Evolutionary conservation across 2,329 filamentous ascomycete species (phyloP).

Genomic region (Nemania serpens): DNA sequence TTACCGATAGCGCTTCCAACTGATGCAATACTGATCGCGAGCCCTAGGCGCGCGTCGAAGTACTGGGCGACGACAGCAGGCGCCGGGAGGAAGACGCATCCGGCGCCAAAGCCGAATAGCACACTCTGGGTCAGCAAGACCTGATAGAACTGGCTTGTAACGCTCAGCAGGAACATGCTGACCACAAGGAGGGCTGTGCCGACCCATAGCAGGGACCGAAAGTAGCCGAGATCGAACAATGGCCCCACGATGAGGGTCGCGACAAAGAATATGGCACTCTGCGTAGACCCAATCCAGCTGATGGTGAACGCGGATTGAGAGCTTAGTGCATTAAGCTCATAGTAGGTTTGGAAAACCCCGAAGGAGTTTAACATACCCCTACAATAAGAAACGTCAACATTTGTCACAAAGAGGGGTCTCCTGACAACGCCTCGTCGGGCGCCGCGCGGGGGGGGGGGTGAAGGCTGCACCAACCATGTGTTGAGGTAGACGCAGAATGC

Average conservation of each 20-base stretch:
- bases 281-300: slow-evolving; percentile 33
- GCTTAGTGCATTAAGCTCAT: slow-evolving; percentile 21
- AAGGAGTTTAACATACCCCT: slow-evolving; percentile 33
- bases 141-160: slow-evolving; percentile 26
- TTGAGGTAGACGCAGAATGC: slow-evolving; percentile 32
- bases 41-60: slow-evolving; percentile 22
- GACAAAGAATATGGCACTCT: slow-evolving; percentile 30
- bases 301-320: slow-evolving; percentile 27
- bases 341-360: slow-evolving; percentile 35
- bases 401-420: background rate
- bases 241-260: slow-evolving; percentile 28
- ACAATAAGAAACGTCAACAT: background rate
- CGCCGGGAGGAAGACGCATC: slow-evolving; percentile 29
- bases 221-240: slow-evolving; percentile 31
- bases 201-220: slow-evolving; percentile 21
- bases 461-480: slow-evolving; percentile 20
- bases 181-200: slow-evolving; percentile 24
- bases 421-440: no score
- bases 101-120: slow-evolving; percentile 27
- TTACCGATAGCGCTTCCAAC: slow-evolving; percentile 28
- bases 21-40: slow-evolving; percentile 29
- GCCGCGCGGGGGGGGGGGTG: no score
- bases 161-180: slow-evolving; percentile 23
- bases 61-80: slow-evolving; percentile 29
- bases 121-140: slow-evolving; percentile 28